Evolutionary conservation across 495 filamentous ascomycete genomes (phyloP).

Genomic region (Lasiosphaeria miniovina): DNA sequence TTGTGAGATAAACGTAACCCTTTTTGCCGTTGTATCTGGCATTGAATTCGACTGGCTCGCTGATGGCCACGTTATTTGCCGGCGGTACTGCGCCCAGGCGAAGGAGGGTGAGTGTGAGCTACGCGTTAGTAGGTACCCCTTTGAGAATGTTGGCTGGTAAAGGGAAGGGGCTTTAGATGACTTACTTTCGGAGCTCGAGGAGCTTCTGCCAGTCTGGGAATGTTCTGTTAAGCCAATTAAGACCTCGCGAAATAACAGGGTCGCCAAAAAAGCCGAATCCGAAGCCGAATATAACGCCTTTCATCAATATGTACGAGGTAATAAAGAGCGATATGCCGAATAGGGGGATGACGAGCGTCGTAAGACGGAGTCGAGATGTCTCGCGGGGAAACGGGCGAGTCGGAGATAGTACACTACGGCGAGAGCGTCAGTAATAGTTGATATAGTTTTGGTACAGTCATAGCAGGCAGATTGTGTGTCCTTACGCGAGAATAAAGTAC

Average conservation of each 20-base stretch:
- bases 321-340: slow-evolving; percentile 59
- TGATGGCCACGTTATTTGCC: no score
- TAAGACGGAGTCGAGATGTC: slow-evolving; percentile 59
- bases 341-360: slow-evolving; percentile 55
- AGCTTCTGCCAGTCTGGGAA: slow-evolving; percentile 74
- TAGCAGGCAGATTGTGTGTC: not conserved
- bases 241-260: slow-evolving; percentile 59
- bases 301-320: slow-evolving; percentile 72
- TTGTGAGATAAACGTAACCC: slow-evolving; percentile 62
- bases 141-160: slow-evolving; percentile 57
- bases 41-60: slow-evolving; percentile 70
- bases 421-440: not conserved
- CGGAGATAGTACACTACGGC: slow-evolving; percentile 64
- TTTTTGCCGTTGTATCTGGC: slow-evolving; percentile 66
- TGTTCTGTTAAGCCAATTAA: slow-evolving; percentile 60
- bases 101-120: slow-evolving; percentile 75
- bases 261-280: slow-evolving; percentile 81
- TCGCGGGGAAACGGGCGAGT: slow-evolving; percentile 72
- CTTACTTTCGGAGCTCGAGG: slow-evolving; percentile 65
- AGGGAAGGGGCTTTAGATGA: slow-evolving; percentile 17
- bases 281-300: slow-evolving; percentile 59
- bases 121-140: slow-evolving; percentile 78
- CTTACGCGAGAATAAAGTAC: slow-evolving; percentile 37
- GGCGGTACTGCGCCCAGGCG: slow-evolving; percentile 75
- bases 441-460: not conserved